Evolutionary conservation across 169 alveolate species (phyloP).

Genomic region (Plasmodium knowlesi): DNA sequence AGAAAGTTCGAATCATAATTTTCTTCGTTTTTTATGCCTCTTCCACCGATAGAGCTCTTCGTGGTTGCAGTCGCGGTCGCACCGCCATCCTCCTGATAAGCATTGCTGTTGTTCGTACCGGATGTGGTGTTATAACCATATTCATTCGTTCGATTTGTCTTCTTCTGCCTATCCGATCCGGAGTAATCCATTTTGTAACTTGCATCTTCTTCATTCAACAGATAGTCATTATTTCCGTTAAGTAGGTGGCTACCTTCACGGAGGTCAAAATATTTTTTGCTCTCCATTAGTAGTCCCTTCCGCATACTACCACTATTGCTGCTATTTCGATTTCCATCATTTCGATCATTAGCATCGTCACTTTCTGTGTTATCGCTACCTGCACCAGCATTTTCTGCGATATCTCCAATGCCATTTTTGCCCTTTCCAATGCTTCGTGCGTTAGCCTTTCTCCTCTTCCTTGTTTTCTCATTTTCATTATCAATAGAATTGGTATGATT

Average conservation of each 20-base stretch:
- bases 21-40: neutral
- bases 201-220: neutral
- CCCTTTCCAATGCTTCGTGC: neutral
- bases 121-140: neutral
- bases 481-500: neutral
- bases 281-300: neutral
- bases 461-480: conserved; percentile 18
- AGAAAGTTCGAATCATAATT: neutral
- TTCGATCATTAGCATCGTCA: neutral
- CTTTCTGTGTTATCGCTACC: neutral
- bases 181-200: conserved; percentile 1
- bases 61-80: neutral
- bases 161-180: neutral
- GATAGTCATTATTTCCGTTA: neutral
- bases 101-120: neutral
- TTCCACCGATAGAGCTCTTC: neutral
- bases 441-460: neutral
- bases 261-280: neutral
- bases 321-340: neutral
- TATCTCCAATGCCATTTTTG: neutral
- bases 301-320: neutral
- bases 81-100: neutral
- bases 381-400: neutral
- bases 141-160: neutral
- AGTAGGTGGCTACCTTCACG: neutral